Conservation (phyloP, 139 green algal genomes). For the Chlorella vulgaris region DNA sequence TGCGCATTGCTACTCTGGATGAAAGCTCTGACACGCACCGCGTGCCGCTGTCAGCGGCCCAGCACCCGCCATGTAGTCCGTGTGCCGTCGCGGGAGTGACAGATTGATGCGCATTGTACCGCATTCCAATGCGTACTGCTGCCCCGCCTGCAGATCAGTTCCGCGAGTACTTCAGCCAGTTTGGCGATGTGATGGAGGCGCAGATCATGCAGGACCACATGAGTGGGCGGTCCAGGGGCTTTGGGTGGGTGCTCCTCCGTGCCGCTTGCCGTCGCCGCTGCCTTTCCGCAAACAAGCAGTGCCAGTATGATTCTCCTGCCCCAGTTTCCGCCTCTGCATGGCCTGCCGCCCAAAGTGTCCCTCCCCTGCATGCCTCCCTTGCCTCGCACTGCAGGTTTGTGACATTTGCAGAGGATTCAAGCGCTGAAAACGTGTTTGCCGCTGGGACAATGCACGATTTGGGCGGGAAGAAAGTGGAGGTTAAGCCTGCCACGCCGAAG, state of each 20-base stretch:
- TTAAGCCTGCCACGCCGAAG: conserved; percentile 82
- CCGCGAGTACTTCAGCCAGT: conserved; percentile 59
- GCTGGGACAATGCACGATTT: conserved; percentile 76
- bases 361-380: too few species aligned
- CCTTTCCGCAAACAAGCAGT: too few species aligned
- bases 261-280: too few species aligned
- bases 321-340: too few species aligned
- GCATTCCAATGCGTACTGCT: too few species aligned
- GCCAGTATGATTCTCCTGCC: not conserved
- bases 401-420: conserved; percentile 78
- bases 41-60: too few species aligned
- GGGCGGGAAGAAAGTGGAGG: conserved; percentile 77
- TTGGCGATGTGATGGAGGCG: conserved; percentile 60
- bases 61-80: too few species aligned
- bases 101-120: too few species aligned
- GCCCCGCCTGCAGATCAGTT: conserved; percentile 66
- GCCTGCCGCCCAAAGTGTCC: too few species aligned
- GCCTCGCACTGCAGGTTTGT: conserved; percentile 85
- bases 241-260: conserved; percentile 76
- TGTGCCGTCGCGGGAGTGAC: too few species aligned
- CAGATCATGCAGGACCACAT: conserved; percentile 89
- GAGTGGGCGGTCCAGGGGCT: conserved; percentile 75
- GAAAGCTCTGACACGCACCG: too few species aligned
- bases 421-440: conserved; percentile 70
- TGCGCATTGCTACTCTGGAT: too few species aligned